phyloP scores from a whole-genome alignment of 345 rosid species.

The Hypericum perforatum region DNA sequence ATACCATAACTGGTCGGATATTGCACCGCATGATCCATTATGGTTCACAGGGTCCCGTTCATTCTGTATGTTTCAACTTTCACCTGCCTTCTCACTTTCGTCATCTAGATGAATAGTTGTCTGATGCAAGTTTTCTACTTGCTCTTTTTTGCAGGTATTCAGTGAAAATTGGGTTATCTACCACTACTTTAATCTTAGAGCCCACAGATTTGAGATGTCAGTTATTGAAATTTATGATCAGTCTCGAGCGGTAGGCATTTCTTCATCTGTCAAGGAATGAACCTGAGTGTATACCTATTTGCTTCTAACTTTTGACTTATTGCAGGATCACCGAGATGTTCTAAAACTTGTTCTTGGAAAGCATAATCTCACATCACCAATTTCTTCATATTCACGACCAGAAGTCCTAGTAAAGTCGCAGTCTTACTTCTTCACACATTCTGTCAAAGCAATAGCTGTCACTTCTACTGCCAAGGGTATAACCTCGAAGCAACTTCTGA shows the following conservation, averaged over 20 bases:
- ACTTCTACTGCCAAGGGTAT: conserved; percentile 96
- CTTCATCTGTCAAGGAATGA: no score
- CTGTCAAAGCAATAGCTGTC: conserved; percentile 74
- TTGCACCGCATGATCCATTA: conserved; percentile 89
- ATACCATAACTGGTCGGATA: conserved; percentile 83
- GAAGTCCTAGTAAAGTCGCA: conserved; percentile 81
- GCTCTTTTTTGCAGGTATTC: conserved; percentile 48
- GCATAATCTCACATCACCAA: conserved; percentile 84
- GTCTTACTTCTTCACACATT: conserved; percentile 87
- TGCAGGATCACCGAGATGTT: conserved; percentile 93
- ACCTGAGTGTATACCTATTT: no score
- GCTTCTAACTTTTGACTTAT: conserved; percentile 11
- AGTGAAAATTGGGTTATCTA: conserved; percentile 99
- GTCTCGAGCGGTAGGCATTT: conserved; percentile 78
- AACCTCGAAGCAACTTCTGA: conserved; percentile 97
- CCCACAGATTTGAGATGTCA: conserved; percentile 94
- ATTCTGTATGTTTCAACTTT: conserved; percentile 50
- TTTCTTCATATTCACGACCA: conserved; percentile 75
- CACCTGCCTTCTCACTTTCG: conserved; percentile 12
- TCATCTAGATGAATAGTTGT: no score
- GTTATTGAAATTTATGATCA: conserved; percentile 92
- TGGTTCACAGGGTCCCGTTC: conserved; percentile 91
- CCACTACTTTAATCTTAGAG: conserved; percentile 95
- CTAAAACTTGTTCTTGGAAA: conserved; percentile 87
- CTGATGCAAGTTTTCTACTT: no score